Evolutionary conservation across 306 rosid genomes (phyloP).

Genomic region (Fagus crenata): DNA sequence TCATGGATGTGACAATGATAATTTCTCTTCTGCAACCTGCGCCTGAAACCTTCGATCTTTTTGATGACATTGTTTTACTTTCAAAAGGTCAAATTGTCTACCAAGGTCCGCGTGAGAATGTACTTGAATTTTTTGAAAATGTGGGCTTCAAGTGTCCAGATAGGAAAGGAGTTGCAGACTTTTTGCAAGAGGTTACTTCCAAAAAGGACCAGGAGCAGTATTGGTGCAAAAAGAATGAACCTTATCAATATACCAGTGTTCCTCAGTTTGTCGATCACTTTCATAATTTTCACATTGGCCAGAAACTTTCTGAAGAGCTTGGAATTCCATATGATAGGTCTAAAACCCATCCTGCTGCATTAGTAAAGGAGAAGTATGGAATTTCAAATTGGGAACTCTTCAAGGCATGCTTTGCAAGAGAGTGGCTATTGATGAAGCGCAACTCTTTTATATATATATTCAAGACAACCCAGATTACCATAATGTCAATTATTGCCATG

Average conservation of each 20-base stretch:
- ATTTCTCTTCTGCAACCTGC: constrained; percentile 76
- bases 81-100: constrained; percentile 70
- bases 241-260: constrained; percentile 48
- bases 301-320: constrained; percentile 42
- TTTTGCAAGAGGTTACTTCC: constrained; percentile 75
- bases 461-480: constrained; percentile 62
- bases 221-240: constrained; percentile 52
- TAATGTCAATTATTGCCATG: constrained; percentile 62
- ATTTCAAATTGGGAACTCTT: constrained; percentile 63
- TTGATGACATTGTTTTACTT: constrained; percentile 66
- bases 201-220: constrained; percentile 76
- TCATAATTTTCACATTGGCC: constrained; percentile 38
- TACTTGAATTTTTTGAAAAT: constrained; percentile 52
- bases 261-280: constrained; percentile 48
- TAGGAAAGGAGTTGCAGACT: constrained; percentile 75
- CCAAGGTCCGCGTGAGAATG: constrained; percentile 62
- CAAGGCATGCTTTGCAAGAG: constrained; percentile 72
- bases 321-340: constrained; percentile 47
- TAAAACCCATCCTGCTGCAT: constrained; percentile 55
- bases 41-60: constrained; percentile 67
- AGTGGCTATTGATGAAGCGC: constrained; percentile 67
- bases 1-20: constrained; percentile 61
- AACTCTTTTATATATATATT: constrained; percentile 64
- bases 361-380: constrained; percentile 61
- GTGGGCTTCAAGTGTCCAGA: constrained; percentile 73